Percentiles rank a stretch among this genome's conserved stretches.
phyloP scores from a whole-genome alignment of 306 rosid genomes.

The Fragaria vesca region DNA sequence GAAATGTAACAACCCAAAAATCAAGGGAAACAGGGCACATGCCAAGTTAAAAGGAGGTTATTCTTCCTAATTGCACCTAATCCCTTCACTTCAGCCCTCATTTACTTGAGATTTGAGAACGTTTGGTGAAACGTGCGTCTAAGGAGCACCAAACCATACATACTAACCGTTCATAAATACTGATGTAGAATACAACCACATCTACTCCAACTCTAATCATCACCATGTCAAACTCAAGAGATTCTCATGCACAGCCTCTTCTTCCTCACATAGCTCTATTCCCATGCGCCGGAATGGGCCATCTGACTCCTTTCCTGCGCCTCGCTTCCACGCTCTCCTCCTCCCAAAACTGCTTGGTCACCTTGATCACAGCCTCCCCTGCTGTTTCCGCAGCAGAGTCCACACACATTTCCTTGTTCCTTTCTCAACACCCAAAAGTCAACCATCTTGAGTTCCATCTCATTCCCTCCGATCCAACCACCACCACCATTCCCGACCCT shows the following conservation, averaged over 20 bases:
- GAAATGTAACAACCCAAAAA: too few relatives aligned
- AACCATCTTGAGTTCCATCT: constrained; percentile 19
- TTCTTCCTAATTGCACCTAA: background rate
- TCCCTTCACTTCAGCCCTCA: background rate
- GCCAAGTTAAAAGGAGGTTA: too few relatives aligned
- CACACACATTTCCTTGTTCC: constrained; percentile 18
- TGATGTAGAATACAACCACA: background rate
- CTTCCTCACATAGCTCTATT: constrained; percentile 31
- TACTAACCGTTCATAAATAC: background rate
- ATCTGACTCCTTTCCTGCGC: constrained; percentile 30
- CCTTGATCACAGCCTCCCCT: constrained; percentile 24
- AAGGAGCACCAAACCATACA: background rate
- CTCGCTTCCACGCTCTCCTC: constrained; percentile 17
- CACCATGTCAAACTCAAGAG: constrained; percentile 2
- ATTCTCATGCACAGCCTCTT: constrained; percentile 4
- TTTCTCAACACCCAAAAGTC: constrained; percentile 20
- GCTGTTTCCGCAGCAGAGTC: constrained; percentile 24
- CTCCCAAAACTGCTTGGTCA: constrained; percentile 4
- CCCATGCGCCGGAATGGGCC: constrained; percentile 36
- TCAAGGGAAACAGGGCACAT: too few relatives aligned
- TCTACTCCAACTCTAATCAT: background rate
- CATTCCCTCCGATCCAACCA: background rate
- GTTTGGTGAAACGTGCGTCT: background rate
- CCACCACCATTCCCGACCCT: constrained; percentile 16
- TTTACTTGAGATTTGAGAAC: background rate